Base-by-base conservation (phyloP, 2,329 filamentous ascomycete genomes). In the Trichoderma breve region DNA sequence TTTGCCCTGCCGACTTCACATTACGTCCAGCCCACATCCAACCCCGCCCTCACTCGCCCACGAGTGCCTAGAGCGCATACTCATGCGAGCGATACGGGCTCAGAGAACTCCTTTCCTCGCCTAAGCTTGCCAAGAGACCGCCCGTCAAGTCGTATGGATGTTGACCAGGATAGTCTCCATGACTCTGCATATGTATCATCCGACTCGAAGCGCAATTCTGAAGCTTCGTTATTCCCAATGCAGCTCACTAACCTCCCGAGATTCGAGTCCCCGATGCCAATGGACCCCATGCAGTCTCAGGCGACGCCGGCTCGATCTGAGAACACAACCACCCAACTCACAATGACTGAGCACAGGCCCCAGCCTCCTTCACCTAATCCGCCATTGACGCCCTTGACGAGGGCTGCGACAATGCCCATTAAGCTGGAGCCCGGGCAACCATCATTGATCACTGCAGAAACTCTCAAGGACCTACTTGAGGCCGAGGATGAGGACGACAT, bases 401-500 rank as follows among this genome's bases (percentile, higher is more conserved):
- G 81, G 7, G 84, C 87, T 0, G 86, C 87, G 69, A 90, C 88
- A 0, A 76, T 89, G n/a, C 89, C 89, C 1, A 75, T 82, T 6
- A 81, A 82, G 6, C 74, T 86, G 3, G 87, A 89, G 28, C 77
- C 81, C 18, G 82, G 82, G 70, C 82, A 80, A 0, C 84, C 87
- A 1, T 79, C 80, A 1, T 83, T 91, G 82, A 85, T 93, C 32
- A 80, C 86, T 0, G 83, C 86, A 3, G 80, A 83, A 2, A 82
- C 88, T 34, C 84, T 93, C 15, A 87, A 85, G 73, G 84, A 87
- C 9, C 80, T 93, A 53, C 78, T 93, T 14, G 82, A 86, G 63
- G 78, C 77, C 3, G 75, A 81, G 3, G 76, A 78, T 3, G 77
- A 81, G 9, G 77, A 81, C 8, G 82, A 84, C 1, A 75, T 93